Base-by-base conservation (phyloP, 2,329 filamentous ascomycete genomes). In the Beauveria caledonica region DNA sequence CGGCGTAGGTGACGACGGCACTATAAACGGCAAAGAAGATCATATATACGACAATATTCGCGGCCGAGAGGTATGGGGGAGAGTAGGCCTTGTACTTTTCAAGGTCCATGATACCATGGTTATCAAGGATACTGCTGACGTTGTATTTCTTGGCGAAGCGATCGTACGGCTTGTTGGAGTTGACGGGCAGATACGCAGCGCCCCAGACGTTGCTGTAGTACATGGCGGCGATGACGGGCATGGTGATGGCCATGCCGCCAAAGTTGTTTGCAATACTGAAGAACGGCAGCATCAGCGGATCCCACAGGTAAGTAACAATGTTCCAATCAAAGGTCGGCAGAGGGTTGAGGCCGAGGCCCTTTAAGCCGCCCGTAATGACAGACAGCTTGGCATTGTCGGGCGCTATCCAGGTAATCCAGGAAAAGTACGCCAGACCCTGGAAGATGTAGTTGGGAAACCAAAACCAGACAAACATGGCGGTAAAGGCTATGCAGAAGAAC, bases 331-430 rank as follows among this genome's bases (percentile, higher is more conserved):
- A 74, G 2, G 72, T 76, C 9, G 73, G 68, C 23, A 71, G 60
- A 13, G 72, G 71, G 62, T 75, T 75, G 59, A 76, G 60, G 15
- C 74, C 75, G 25, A 76, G 62, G 9, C 77, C 77, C 21, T 71
- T 70, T 21, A 70, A 69, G 21, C 71, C 73, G 2, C 77, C 77
- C 7, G 74, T 75, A 55, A 79, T 68, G 17, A 72, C 70, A 45
- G 70, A 72, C 53, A 78, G 66, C 21, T 68, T 69, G 39, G 72
- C 67, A 58, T 77, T 78, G 13, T 71, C 64, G 0, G 80, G 80
- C 0, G 76, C 70, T 54, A 84, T 83, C 80, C 80, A 84, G 0
- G 77, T 77, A 62, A 83, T 75, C 79, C 80, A 84, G 68, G 75
- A 79, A 67, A 84, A 83, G 45, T 73, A 67, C 4, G 73, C 69